phyloP scores from a whole-genome alignment of 1,284 basidiomycete species.

The Abortiporus biennis region DNA sequence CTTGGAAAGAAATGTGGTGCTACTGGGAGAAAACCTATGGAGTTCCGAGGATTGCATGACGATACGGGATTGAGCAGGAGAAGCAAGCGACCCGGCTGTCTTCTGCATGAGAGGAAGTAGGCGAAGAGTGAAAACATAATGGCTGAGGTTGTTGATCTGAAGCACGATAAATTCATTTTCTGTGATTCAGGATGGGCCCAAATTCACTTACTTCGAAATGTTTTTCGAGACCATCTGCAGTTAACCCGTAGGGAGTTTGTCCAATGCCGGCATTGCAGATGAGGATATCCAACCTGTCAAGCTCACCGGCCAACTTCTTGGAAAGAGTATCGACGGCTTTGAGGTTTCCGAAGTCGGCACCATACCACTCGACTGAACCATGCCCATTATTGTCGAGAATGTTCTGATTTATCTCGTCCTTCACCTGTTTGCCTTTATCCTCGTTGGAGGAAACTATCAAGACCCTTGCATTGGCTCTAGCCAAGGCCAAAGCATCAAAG shows the following conservation, averaged over 20 bases:
- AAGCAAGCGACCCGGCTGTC: conserved; percentile 17
- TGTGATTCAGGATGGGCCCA: background rate
- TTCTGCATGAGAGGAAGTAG: conserved; percentile 25
- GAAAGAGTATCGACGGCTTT: conserved; percentile 20
- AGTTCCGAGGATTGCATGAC: conserved; percentile 26
- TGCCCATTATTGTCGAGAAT: conserved; percentile 67
- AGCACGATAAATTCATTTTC: background rate
- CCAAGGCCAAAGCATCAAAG: conserved; percentile 23
- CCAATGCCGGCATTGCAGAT: conserved; percentile 26
- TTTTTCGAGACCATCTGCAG: conserved; percentile 23
- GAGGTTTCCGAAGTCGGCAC: conserved; percentile 20
- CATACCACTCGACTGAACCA: conserved; percentile 21
- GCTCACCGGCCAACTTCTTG: conserved; percentile 18
- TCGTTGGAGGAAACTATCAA: conserved; percentile 24
- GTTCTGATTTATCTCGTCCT: conserved; percentile 35
- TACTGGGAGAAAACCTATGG: conserved; percentile 19
- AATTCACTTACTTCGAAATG: conserved; percentile 20
- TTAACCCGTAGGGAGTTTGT: conserved; percentile 22
- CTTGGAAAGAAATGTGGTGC: conserved; percentile 21
- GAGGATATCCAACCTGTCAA: conserved; percentile 23
- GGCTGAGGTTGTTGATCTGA: conserved; percentile 26
- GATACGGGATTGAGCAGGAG: conserved; percentile 22
- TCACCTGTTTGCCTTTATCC: conserved; percentile 22
- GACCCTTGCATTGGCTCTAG: conserved; percentile 18
- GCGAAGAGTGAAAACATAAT: conserved; percentile 23